Evolutionary conservation across 805 yeast genomes (phyloP), one percentile per base, ranked within the genome.

Genomic region (Kluyveromyces starmeri): DNA sequence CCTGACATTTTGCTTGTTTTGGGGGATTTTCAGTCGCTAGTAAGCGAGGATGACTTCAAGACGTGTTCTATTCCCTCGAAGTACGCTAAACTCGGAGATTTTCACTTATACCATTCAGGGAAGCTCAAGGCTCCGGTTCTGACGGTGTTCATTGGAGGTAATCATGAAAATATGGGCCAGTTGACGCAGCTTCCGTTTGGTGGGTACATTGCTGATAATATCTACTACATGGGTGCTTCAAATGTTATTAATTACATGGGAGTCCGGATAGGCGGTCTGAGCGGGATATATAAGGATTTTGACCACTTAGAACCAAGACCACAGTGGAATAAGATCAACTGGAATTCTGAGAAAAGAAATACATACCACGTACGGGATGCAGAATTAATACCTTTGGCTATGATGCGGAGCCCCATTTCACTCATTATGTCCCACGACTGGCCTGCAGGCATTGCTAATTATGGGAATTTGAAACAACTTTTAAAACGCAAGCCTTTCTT

Each of bases 141-240:
- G 20, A 89, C 97, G 0, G 45, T 92, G 0, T 81, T 89, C 45
- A 74, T 92, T 27, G 97, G 98, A 3, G 98, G 98, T 0, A 92
- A 92, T 58, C 98, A 92, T 51, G 98, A 92, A 52, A 77, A 92
- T 4, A 83, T 94, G 38, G 74, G 78, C 39, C 83, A 82, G 52
- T 51, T 92, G 42, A 63, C 71, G 40, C 85, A 82, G 45, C 59
- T 88, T 38, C 73, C 72, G 39, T 71, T 68, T 53, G 98, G 98
- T 9, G 98, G 98, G 0, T 92, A 89, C 83, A 88, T 83, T 1
- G 94, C 95, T 1, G 83, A 85, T 1, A 78, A 80, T 42, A 83
- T 92, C 10, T 92, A 79, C 56, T 92, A 75, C 51, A 50, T 92
- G 46, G 98, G 98, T 0, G 73, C 74, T 27, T 71, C 78, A 13